Evolutionary conservation across 768 basidiomycete genomes (phyloP).

Genomic region (Leccinum uliginosum): DNA sequence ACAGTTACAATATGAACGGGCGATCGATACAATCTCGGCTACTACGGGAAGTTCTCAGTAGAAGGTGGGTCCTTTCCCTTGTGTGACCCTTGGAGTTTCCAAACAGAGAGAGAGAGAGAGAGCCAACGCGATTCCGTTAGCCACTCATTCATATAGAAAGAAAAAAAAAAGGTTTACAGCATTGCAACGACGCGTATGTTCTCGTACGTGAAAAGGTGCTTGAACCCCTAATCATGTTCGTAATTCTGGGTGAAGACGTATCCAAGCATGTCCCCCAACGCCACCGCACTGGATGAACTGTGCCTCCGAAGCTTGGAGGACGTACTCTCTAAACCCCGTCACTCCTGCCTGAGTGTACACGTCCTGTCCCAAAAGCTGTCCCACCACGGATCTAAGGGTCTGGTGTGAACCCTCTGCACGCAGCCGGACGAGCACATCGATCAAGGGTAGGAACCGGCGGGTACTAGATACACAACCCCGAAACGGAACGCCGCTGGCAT

Average conservation of each 20-base stretch:
- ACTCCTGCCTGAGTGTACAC: constrained; percentile 40
- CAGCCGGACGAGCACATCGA: constrained; percentile 30
- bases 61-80: neutral
- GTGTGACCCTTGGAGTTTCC: neutral
- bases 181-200: constrained; percentile 1
- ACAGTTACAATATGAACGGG: neutral
- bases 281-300: constrained; percentile 42
- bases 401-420: constrained; percentile 29
- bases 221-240: constrained; percentile 8
- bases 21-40: neutral
- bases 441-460: constrained; percentile 26
- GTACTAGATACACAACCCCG: constrained; percentile 5
- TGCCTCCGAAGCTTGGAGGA: constrained; percentile 33
- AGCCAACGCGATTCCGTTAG: neutral
- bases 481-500: neutral
- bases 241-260: constrained; percentile 25
- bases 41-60: neutral
- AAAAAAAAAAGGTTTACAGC: constrained; percentile 5
- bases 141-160: constrained; percentile 13
- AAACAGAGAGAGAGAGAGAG: neutral
- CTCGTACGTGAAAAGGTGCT: constrained; percentile 3
- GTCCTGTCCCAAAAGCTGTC: constrained; percentile 26
- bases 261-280: constrained; percentile 34
- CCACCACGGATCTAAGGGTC: constrained; percentile 38
- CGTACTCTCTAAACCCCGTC: constrained; percentile 39